These are phyloP conservation scores for Coemansia sp. DNA, from an alignment of 192 early-diverging fungal species.

Conservation along the genomic window DNA sequence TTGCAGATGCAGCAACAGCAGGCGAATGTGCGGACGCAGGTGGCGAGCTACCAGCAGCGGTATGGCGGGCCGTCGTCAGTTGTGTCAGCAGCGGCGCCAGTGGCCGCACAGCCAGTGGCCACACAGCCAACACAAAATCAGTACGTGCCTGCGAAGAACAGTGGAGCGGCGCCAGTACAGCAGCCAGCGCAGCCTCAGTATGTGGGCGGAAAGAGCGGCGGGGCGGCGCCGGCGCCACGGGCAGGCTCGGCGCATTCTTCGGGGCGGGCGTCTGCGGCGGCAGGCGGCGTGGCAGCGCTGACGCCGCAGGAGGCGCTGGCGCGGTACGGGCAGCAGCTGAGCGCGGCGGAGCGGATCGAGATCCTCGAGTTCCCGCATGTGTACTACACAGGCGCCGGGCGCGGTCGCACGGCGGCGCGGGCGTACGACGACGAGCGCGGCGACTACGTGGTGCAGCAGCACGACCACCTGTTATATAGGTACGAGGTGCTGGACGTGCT, in stretches of 20 bases:
- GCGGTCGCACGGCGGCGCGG: constrained; percentile 46
- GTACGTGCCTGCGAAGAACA: no score
- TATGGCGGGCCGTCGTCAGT: constrained; percentile 37
- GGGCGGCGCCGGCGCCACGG: constrained; percentile 8
- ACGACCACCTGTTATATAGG: constrained; percentile 90
- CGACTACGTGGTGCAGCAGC: constrained; percentile 80
- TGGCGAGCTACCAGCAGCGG: constrained; percentile 49
- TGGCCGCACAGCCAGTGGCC: neutral
- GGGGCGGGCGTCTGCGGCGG: constrained; percentile 13
- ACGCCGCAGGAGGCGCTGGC: constrained; percentile 63
- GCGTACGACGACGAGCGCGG: constrained; percentile 91
- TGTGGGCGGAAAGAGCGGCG: neutral
- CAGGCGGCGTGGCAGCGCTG: constrained; percentile 51
- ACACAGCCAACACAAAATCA: neutral
- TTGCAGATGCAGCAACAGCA: constrained; percentile 35
- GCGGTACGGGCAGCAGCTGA: constrained; percentile 70
- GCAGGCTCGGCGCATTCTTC: constrained; percentile 9
- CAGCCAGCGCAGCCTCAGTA: neutral
- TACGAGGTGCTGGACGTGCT: constrained; percentile 90
- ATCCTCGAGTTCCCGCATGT: constrained; percentile 78
- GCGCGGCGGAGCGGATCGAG: constrained; percentile 82
- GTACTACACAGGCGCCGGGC: constrained; percentile 84
- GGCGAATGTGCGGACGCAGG: constrained; percentile 32
- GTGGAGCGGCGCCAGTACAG: no score
- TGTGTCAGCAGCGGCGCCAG: constrained; percentile 29